phyloP scores from a whole-genome alignment of 2,329 filamentous ascomycete species.

The Ophiostoma novo-ulmi region DNA sequence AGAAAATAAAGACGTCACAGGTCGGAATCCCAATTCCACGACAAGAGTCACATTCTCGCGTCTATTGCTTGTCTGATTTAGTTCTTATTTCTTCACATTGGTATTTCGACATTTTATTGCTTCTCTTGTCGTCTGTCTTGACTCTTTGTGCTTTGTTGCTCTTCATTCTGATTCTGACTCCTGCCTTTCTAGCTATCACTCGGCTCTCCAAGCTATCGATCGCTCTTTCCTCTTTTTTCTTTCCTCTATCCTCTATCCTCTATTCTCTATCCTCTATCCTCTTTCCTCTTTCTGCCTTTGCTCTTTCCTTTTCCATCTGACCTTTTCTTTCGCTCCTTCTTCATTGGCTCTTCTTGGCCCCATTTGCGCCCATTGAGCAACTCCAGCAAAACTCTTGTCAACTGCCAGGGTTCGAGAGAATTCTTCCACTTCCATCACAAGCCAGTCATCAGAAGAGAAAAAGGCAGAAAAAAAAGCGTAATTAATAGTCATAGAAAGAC shows the following conservation, averaged over 20 bases:
- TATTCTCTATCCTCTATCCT: not conserved
- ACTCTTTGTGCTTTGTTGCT: not conserved
- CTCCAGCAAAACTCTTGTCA: not conserved
- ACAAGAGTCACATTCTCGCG: not conserved
- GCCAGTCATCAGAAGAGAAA: not conserved
- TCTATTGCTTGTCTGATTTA: not conserved
- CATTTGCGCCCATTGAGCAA: not conserved
- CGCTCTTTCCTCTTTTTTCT: not conserved
- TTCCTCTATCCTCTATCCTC: not conserved
- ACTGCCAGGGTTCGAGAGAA: not conserved
- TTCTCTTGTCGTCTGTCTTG: not conserved
- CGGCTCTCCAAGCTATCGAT: not conserved
- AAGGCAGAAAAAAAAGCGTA: not conserved
- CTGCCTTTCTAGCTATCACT: not conserved
- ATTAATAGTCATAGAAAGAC: conserved; percentile 7
- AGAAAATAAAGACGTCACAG: conserved; percentile 2
- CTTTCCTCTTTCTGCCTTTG: not conserved
- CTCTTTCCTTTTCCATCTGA: not conserved
- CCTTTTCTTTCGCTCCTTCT: not conserved
- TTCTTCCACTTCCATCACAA: conserved; percentile 6
- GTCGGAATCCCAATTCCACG: not conserved
- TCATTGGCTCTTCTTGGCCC: conserved; percentile 5
- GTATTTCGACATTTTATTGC: not conserved
- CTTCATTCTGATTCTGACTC: not conserved
- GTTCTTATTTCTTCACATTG: not conserved